phyloP scores from a whole-genome alignment of 371 early-diverging fungal genomes.

The Mucor mucedo region DNA sequence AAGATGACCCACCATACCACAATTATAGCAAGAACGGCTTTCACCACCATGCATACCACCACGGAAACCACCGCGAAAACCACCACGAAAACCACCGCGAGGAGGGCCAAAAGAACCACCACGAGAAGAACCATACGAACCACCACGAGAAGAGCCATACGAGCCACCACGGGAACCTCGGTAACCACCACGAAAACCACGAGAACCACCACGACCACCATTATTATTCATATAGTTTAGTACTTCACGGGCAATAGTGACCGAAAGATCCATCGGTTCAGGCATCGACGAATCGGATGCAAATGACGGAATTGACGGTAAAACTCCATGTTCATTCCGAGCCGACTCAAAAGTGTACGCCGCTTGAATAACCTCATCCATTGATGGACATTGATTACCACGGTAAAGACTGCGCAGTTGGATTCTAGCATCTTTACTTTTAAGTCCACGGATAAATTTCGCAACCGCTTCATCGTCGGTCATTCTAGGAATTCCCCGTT shows the following conservation, averaged over 20 bases:
- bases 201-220: no score
- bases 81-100: no score
- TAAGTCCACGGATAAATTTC: neutral
- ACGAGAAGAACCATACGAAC: no score
- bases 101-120: no score
- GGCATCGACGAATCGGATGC: neutral
- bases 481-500: neutral
- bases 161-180: no score
- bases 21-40: no score
- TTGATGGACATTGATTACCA: neutral
- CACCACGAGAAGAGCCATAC: no score
- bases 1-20: no score
- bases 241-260: neutral
- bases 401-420: neutral
- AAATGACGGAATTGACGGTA: neutral
- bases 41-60: no score
- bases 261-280: neutral
- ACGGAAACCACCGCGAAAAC: no score
- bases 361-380: neutral
- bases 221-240: neutral
- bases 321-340: neutral
- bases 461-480: slow-evolving; percentile 1
- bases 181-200: no score
- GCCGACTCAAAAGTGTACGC: neutral
- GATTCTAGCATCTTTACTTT: neutral